Percentiles rank a stretch among this genome's conserved stretches.
phyloP scores from a whole-genome alignment of 2,329 filamentous ascomycete species.

The Aspergillus sp. region DNA sequence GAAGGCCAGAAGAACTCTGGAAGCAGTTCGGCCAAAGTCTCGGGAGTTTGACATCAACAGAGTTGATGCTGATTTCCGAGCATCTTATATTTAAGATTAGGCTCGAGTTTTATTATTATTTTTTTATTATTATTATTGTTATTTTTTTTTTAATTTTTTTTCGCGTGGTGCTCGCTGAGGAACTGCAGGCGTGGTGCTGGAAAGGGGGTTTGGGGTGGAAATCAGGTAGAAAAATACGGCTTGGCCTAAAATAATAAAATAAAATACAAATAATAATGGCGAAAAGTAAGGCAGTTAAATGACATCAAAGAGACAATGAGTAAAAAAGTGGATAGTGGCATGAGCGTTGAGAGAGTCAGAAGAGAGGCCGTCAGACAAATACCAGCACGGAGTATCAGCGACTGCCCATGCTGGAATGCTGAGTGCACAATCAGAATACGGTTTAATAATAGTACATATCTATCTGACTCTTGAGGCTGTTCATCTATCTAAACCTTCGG shows the following conservation, averaged over 20 bases:
- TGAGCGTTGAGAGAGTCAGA: background rate
- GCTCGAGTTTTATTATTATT: constrained; percentile 11
- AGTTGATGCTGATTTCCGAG: background rate
- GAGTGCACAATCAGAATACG: background rate
- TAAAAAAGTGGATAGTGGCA: constrained; percentile 8
- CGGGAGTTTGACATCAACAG: constrained; percentile 1
- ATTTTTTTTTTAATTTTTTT: constrained; percentile 11
- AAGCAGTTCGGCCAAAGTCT: constrained; percentile 15
- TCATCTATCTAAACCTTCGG: background rate
- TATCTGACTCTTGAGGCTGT: background rate
- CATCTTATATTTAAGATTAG: constrained; percentile 14
- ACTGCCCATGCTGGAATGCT: too few species aligned
- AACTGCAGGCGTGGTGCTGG: background rate
- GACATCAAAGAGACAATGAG: constrained; percentile 5
- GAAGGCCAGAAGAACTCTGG: background rate
- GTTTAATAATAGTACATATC: background rate
- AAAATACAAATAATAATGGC: constrained; percentile 3
- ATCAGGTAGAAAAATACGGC: constrained; percentile 8
- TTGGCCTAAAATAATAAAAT: constrained; percentile 8
- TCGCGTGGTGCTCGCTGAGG: background rate
- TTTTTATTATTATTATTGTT: background rate
- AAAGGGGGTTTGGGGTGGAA: constrained; percentile 1
- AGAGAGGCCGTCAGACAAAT: background rate
- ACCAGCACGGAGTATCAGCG: too few species aligned
- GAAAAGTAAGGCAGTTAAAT: constrained; percentile 3